Conservation (phyloP, 768 basidiomycete species). For the Calocybe cyanea region DNA sequence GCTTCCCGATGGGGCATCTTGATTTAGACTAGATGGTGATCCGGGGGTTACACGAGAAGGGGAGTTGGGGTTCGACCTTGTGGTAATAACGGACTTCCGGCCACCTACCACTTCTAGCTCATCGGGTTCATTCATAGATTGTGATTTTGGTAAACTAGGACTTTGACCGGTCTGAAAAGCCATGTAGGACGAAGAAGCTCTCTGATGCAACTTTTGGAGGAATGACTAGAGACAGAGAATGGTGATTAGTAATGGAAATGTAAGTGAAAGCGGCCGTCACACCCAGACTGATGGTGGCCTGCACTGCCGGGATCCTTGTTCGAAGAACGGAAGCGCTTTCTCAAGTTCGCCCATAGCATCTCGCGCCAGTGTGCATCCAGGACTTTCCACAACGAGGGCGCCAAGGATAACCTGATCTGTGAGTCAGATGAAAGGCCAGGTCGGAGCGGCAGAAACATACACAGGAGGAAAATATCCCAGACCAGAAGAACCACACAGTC, state of each 20-base stretch:
- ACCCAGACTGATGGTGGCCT: conserved; percentile 35
- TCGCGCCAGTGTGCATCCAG: conserved; percentile 36
- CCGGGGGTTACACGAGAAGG: conserved; percentile 19
- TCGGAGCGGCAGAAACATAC: conserved; percentile 26
- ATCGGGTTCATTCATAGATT: conserved; percentile 24
- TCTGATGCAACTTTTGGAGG: conserved; percentile 32
- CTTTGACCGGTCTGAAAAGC: conserved; percentile 24
- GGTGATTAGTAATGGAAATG: neutral
- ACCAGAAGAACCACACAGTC: conserved; percentile 50
- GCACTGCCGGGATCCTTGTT: conserved; percentile 36
- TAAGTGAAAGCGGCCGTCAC: conserved; percentile 7
- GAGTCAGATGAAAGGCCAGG: conserved; percentile 1
- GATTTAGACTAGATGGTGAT: conserved; percentile 17
- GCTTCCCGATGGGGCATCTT: conserved; percentile 14
- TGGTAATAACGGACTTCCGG: conserved; percentile 30
- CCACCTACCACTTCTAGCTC: conserved; percentile 36
- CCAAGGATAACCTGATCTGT: conserved; percentile 38
- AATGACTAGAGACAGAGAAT: conserved; percentile 24
- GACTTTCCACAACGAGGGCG: conserved; percentile 42
- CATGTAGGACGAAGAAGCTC: conserved; percentile 29
- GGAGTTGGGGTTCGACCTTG: conserved; percentile 25
- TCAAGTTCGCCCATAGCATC: conserved; percentile 37
- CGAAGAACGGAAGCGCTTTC: conserved; percentile 34
- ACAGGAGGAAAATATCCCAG: conserved; percentile 43
- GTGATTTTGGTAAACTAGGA: neutral